Conservation (phyloP, 176 grass and related monocot species). For the Juncus inflexus region DNA sequence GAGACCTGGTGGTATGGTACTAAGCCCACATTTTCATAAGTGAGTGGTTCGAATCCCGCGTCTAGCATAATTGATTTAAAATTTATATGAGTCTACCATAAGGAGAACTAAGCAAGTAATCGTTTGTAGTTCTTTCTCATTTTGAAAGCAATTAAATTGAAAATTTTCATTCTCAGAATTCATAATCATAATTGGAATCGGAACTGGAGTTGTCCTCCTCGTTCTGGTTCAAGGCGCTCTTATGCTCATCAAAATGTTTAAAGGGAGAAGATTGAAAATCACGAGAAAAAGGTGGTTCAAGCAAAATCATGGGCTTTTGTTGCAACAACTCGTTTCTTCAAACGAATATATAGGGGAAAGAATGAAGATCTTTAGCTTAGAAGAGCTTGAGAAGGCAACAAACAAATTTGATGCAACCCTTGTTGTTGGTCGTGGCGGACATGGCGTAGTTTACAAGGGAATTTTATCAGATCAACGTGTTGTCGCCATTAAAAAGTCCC, state of each 20-base stretch:
- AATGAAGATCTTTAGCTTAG: slow-evolving; percentile 30
- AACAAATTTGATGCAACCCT: slow-evolving; percentile 7
- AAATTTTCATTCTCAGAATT: background rate
- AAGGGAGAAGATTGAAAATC: slow-evolving; percentile 8
- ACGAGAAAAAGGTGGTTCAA: slow-evolving; percentile 24
- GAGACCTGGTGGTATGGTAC: background rate
- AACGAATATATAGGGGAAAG: slow-evolving; percentile 28
- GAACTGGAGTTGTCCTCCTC: slow-evolving; percentile 34
- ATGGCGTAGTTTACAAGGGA: slow-evolving; percentile 18
- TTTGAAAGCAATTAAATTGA: background rate
- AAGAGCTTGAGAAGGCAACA: slow-evolving; percentile 39
- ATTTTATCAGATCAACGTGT: background rate
- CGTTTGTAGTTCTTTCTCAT: background rate
- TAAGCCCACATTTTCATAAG: slow-evolving; percentile 12
- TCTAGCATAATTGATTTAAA: too few species aligned
- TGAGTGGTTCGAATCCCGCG: too few species aligned
- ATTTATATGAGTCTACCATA: too few species aligned
- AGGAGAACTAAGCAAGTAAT: too few species aligned
- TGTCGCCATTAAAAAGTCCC: slow-evolving; percentile 39
- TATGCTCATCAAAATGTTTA: slow-evolving; percentile 20
- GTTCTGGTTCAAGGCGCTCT: slow-evolving; percentile 8
- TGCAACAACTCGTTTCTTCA: slow-evolving; percentile 28
- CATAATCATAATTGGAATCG: slow-evolving; percentile 22
- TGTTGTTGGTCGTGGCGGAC: too few species aligned
- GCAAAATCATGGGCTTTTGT: slow-evolving; percentile 34